phyloP scores from a whole-genome alignment of 306 rosid species.

The Echinosophora koreensis region DNA sequence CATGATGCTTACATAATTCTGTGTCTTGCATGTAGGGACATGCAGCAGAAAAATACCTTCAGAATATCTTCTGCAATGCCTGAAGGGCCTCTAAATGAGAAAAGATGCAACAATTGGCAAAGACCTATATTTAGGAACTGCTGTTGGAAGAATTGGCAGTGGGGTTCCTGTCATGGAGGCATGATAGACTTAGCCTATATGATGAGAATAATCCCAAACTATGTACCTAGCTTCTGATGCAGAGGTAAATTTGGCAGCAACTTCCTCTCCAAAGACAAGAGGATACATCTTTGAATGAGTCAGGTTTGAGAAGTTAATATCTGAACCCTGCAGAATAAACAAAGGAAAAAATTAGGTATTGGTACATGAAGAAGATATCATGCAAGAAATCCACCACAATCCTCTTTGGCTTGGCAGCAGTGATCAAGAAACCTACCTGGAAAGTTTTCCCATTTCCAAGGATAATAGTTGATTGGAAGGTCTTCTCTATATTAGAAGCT shows the following conservation, averaged over 20 bases:
- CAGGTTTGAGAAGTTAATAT: slow-evolving; percentile 79
- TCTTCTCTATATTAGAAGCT: slow-evolving; percentile 91
- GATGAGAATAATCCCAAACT: slow-evolving; percentile 18
- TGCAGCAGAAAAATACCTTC: slow-evolving; percentile 62
- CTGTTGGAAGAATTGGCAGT: slow-evolving; percentile 79
- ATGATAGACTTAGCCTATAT: slow-evolving; percentile 1
- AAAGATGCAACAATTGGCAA: slow-evolving; percentile 85
- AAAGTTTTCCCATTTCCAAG: slow-evolving; percentile 78
- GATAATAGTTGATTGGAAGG: slow-evolving; percentile 66
- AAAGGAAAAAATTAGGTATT: slow-evolving; percentile 13
- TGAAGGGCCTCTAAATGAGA: slow-evolving; percentile 93
- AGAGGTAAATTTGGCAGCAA: slow-evolving; percentile 71
- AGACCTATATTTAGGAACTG: slow-evolving; percentile 58
- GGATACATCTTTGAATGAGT: slow-evolving; percentile 65
- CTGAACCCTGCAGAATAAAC: slow-evolving; percentile 64
- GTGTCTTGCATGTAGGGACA: not conserved
- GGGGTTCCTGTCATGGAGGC: slow-evolving; percentile 63
- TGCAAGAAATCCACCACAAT: not conserved
- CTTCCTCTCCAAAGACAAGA: slow-evolving; percentile 75
- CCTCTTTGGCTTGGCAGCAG: slow-evolving; percentile 10
- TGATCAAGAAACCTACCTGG: slow-evolving; percentile 55
- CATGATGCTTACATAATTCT: slow-evolving; percentile 33
- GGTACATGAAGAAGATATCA: slow-evolving; percentile 19
- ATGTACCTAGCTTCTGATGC: slow-evolving; percentile 86
- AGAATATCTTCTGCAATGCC: slow-evolving; percentile 83